Base-by-base conservation (phyloP, 805 yeast species). In the Candida orba region DNA sequence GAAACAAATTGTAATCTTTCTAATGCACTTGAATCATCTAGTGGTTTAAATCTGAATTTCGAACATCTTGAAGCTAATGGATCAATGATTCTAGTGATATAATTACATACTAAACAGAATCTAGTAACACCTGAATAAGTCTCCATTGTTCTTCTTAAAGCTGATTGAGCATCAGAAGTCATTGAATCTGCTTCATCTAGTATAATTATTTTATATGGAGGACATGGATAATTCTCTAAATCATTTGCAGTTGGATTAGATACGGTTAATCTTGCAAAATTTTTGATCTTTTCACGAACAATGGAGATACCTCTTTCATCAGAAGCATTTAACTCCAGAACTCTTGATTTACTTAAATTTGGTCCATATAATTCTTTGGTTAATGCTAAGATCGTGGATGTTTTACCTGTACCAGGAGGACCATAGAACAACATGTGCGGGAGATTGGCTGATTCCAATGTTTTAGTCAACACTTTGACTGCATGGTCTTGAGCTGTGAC, bases 31-130 rank as follows among this genome's bases (percentile, higher is more conserved):
- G 65, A 67, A 49, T 78, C 73, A 55, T 85, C 90, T 46, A 93
- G 71, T 34, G 84, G 78, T 54, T 81, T 81, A 69, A 93, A 93
- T 53, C 99, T 71, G 63, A 93, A 93, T 63, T 93, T 93, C 34
- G 97, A 87, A 66, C 99, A 93, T 60, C 99, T 76, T 40, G 96
- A 87, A 5, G 98, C 96, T 46, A 93, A 67, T 2, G 99, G 99
- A 55, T 91, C 98, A 50, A 93, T 93, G 53, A 93, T 93, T 46
- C 98, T 74, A 2, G 99, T 93, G 49, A 93, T 93, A 65, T 93
- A 93, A 62, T 93, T 93, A 71, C 99, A 93, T 41, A 93, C 84
- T 48, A 93, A 68, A 63, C 98, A 93, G 66, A 93, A 93, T 54
- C 99, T 75, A 2, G 99, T 86, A 42, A 89, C 88, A 34, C 78